Evolutionary conservation across 1,284 basidiomycete species (phyloP), one percentile per base, ranked within the genome.

Genomic region (Leucoagaricus sp.): DNA sequence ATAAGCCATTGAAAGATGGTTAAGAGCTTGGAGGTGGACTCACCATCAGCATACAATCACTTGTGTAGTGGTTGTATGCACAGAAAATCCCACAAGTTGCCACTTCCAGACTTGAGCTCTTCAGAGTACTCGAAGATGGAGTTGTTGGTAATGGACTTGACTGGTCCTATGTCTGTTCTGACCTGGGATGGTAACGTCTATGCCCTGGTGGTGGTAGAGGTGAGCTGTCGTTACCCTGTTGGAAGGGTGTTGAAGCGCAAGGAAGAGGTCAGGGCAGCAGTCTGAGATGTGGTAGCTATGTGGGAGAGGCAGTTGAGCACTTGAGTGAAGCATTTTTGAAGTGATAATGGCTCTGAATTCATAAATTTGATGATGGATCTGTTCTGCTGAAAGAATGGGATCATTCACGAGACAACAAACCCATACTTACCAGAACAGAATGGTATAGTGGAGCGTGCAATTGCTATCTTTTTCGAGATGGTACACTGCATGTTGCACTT

Each of bases 361-460:
- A 49, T 61, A 0, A 58, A 61, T 19, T 25, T n/a, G 8, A 23
- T 13, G 12, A 53, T 55, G 23, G 45, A 54, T 8, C 0, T 1
- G 3, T 57, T 58, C 9, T 59, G 48, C 36, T 15, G 8, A 1
- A 2, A 21, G 1, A 59, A 53, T 26, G 59, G 59, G 2, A 57
- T 59, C 17, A 45, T 56, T 7, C 29, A 49, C 21, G 56, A 60
- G 15, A 56, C 53, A n/a, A 60, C 57, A 26, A 49, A 48, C 7
- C 57, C 61, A 12, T 60, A 62, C 40, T 47, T 55, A 10, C 59
- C 59, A 2, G 31, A 58, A 13, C 71, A 75, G 49, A 77, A 77
- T 51, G 72, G 75, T 21, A 66, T 73, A 46, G 72, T 72, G 0
- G 74, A 79, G 58, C 61, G 69, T 13, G 60, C 68, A 12, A 76